phyloP scores from a whole-genome alignment of 495 filamentous ascomycete genomes.

The Aspergillus avenaceus region DNA sequence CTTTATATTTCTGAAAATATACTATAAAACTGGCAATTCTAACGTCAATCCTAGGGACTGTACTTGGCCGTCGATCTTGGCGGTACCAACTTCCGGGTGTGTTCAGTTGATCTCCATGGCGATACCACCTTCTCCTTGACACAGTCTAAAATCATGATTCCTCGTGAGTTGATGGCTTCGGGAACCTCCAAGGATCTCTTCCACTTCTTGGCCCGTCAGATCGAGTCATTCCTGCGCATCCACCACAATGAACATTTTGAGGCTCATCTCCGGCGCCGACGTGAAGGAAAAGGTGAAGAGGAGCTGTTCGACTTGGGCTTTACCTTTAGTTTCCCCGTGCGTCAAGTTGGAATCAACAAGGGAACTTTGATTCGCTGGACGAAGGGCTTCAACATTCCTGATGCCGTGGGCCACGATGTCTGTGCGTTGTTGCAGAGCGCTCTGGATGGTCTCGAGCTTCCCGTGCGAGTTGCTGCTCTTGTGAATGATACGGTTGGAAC shows the following conservation, averaged over 20 bases:
- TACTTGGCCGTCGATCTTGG: conserved; percentile 96
- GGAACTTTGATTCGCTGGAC: conserved; percentile 94
- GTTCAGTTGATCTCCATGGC: conserved; percentile 86
- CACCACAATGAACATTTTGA: conserved; percentile 91
- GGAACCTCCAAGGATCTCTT: conserved; percentile 86
- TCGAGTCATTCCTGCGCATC: conserved; percentile 76
- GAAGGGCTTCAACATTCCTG: conserved; percentile 94
- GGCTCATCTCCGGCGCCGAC: conserved; percentile 57
- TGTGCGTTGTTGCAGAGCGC: conserved; percentile 86
- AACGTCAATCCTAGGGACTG: conserved; percentile 59
- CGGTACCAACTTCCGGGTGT: conserved; percentile 97
- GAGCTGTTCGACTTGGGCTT: conserved; percentile 89
- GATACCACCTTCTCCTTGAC: conserved; percentile 89
- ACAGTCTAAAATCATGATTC: conserved; percentile 88
- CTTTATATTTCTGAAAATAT: background rate
- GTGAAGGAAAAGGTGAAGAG: conserved; percentile 55
- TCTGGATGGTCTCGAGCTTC: conserved; percentile 80
- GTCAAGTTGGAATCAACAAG: conserved; percentile 89
- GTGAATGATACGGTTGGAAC: conserved; percentile 98
- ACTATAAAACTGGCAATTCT: background rate
- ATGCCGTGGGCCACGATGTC: conserved; percentile 91
- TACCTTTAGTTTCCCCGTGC: conserved; percentile 96
- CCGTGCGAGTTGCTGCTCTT: conserved; percentile 87
- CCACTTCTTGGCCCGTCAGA: conserved; percentile 86
- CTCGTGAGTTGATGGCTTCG: conserved; percentile 83